Conservation (phyloP, 1,284 basidiomycete genomes). For the Stygiomarasmius scandens region DNA sequence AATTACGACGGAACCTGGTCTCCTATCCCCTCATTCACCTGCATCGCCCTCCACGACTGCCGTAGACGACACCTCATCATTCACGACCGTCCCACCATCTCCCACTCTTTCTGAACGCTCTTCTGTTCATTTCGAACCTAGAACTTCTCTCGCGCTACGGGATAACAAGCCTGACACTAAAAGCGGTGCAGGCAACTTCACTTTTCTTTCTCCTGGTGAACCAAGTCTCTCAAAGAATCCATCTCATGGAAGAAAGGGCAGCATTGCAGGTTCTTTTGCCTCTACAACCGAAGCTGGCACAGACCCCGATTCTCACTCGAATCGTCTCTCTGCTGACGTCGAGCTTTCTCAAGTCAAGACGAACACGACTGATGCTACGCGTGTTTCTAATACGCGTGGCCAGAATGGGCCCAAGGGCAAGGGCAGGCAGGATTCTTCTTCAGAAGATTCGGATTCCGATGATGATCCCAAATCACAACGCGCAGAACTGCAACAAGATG, state of each 20-base stretch:
- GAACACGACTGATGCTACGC: slow-evolving; percentile 15
- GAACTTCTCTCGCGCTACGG: slow-evolving; percentile 57
- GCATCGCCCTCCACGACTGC: slow-evolving; percentile 11
- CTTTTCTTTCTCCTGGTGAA: slow-evolving; percentile 51
- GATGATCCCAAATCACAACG: slow-evolving; percentile 11
- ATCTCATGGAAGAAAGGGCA: slow-evolving; percentile 52
- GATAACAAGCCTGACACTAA: slow-evolving; percentile 71
- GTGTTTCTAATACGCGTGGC: slow-evolving; percentile 8
- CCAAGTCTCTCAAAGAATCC: slow-evolving; percentile 14
- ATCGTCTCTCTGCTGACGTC: slow-evolving; percentile 31
- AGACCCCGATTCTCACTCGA: slow-evolving; percentile 28
- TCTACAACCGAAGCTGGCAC: slow-evolving; percentile 35
- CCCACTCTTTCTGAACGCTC: slow-evolving; percentile 61
- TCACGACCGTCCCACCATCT: slow-evolving; percentile 28
- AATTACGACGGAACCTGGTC: not conserved
- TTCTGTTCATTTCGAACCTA: slow-evolving; percentile 58
- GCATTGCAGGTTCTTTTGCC: slow-evolving; percentile 40
- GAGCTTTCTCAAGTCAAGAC: slow-evolving; percentile 22
- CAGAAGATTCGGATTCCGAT: slow-evolving; percentile 3
- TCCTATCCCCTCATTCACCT: slow-evolving; percentile 9
- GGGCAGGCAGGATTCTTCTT: not conserved
- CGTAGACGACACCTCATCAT: slow-evolving; percentile 13
- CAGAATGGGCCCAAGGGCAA: slow-evolving; percentile 2
- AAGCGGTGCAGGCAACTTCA: slow-evolving; percentile 56
- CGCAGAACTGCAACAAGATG: slow-evolving; percentile 50